Evolutionary conservation across 768 basidiomycete species (phyloP), one percentile per base, ranked within the genome.

Genomic region (Kwoniella sp.): DNA sequence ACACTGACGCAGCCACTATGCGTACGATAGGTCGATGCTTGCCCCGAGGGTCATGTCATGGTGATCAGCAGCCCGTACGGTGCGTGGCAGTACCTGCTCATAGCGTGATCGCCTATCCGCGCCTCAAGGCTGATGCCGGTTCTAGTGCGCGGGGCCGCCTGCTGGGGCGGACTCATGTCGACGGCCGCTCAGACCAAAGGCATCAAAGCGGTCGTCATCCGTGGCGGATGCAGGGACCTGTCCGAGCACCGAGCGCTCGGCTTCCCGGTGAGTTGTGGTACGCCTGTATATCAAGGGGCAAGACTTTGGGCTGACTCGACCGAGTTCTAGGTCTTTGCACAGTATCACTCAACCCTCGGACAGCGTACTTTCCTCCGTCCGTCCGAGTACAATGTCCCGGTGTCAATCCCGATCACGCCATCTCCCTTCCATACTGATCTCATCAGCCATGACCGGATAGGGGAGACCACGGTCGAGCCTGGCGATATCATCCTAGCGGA

Each of bases 91-190:
- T n/a, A n/a, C n/a, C 32, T 43, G 5, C 26, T 9, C 9, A n/a
- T 33, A 33, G 32, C 9, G n/a, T 9, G 32, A 33, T 9, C 7
- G 15, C 15, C 15, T n/a, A 20, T 20, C 20, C 7, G 20, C 5
- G 36, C 6, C 36, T 8, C 7, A 37, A 7, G 36, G 36, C 15
- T 6, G 32, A n/a, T n/a, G n/a, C n/a, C n/a, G n/a, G n/a, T n/a
- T n/a, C n/a, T 28, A 51, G 50, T 51, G 15, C n/a, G 20, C 25
- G 23, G 51, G 19, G 51, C 83, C 62, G 88, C 89, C 3, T 87
- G 89, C 5, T 93, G 90, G 90, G 89, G 90, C 20, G 89, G 90
- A 17, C 81, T 75, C 19, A 89, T 90, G 89, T 84, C 88, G 10
- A 86, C 87, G 0, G 88, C 88, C 19, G 89, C 89, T 1, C 81